Conservation (phyloP, 148 eudicot species). For the Chenopodium quinoa region DNA sequence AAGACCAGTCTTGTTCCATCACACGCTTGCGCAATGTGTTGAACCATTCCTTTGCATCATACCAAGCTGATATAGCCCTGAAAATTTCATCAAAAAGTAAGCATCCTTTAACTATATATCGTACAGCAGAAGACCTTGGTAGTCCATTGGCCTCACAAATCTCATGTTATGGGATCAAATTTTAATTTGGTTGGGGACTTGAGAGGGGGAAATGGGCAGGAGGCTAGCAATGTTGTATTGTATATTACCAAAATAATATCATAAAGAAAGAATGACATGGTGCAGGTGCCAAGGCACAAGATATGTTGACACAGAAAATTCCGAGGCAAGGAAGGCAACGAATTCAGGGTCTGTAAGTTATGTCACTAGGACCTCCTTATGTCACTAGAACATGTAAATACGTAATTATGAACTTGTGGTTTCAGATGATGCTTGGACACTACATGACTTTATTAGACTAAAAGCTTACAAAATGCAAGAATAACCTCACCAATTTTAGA, state of each 20-base stretch:
- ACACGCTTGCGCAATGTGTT: constrained; percentile 72
- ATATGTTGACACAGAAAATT: background rate
- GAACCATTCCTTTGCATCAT: constrained; percentile 70
- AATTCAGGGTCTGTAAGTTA: background rate
- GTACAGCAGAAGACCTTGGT: background rate
- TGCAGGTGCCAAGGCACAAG: background rate
- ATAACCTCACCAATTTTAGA: background rate
- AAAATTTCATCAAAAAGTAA: constrained; percentile 2
- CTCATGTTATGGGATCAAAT: background rate
- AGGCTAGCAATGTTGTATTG: background rate
- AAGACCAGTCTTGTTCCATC: constrained; percentile 98
- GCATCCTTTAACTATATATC: background rate
- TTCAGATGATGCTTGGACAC: background rate
- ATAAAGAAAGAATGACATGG: background rate
- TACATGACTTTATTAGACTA: background rate
- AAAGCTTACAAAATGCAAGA: background rate
- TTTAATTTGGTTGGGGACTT: no score
- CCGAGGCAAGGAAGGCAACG: background rate
- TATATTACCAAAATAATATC: background rate
- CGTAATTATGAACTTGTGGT: background rate
- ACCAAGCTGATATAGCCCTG: constrained; percentile 92
- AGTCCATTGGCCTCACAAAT: background rate
- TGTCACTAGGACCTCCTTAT: background rate
- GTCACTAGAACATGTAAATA: background rate
- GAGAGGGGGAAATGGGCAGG: no score